These are phyloP conservation scores for Athelia sp. DNA, from an alignment of 1,284 basidiomycete species.

Conservation along the genomic window DNA sequence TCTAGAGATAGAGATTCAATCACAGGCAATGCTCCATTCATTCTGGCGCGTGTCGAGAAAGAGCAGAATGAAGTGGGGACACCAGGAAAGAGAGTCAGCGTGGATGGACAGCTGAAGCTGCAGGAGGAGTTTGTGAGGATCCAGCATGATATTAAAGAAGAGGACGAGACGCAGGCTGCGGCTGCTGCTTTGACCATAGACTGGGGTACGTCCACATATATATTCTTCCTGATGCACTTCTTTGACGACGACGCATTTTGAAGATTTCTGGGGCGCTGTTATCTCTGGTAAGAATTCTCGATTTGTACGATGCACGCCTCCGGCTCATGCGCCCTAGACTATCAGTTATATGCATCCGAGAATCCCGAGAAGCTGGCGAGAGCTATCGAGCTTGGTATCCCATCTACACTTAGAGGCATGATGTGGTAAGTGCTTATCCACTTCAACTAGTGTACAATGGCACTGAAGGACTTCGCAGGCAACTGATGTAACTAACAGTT, in stretches of 20 bases:
- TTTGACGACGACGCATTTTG: slow-evolving; percentile 8
- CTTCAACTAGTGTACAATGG: slow-evolving; percentile 99
- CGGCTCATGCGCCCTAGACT: slow-evolving; percentile 46
- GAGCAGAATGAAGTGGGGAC: slow-evolving; percentile 17
- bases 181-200: slow-evolving; percentile 45
- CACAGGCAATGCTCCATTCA: slow-evolving; percentile 40
- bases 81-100: slow-evolving; percentile 38
- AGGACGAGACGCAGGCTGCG: slow-evolving; percentile 28
- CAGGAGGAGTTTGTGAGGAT: slow-evolving; percentile 66
- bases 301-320: slow-evolving; percentile 7
- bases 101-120: slow-evolving; percentile 63
- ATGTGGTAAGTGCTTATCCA: slow-evolving; percentile 71
- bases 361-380: slow-evolving; percentile 76
- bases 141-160: slow-evolving; percentile 45
- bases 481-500: no score
- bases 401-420: slow-evolving; percentile 83
- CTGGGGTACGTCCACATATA: slow-evolving; percentile 55
- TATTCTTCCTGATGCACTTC: slow-evolving; percentile 4
- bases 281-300: slow-evolving; percentile 62
- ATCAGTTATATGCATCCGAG: slow-evolving; percentile 77
- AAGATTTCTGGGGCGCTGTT: slow-evolving; percentile 95
- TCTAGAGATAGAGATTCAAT: slow-evolving; percentile 47
- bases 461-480: slow-evolving; percentile 1
- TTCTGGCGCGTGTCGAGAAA: slow-evolving; percentile 46
- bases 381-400: slow-evolving; percentile 93